These are phyloP conservation scores for Hysterium pulicare DNA, from an alignment of 2,329 filamentous ascomycete genomes.

Conservation along the genomic window DNA sequence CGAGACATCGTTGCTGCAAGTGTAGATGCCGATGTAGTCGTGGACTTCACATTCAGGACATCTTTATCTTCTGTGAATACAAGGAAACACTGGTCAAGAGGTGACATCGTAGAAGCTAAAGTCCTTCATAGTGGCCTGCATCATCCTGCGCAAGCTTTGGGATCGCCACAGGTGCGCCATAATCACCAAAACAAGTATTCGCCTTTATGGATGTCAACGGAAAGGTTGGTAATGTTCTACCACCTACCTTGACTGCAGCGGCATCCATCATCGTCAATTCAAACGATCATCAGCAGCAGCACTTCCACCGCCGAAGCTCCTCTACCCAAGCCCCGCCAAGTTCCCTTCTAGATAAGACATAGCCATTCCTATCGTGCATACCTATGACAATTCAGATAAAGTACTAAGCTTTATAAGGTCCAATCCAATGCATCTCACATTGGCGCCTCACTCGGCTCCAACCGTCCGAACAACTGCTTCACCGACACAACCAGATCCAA, in stretches of 20 bases:
- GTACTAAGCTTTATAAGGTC: conserved; percentile 59
- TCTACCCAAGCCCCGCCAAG: not conserved
- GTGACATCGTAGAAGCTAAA: not conserved
- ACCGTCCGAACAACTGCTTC: conserved; percentile 52
- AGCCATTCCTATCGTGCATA: not conserved
- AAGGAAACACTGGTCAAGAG: conserved; percentile 39
- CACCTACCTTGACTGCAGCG: conserved; percentile 50
- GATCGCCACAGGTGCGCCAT: conserved; percentile 44
- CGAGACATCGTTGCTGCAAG: conserved; percentile 55
- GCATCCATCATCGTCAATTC: not conserved
- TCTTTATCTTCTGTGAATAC: conserved; percentile 53
- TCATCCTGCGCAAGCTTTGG: conserved; percentile 50
- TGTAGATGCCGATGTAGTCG: conserved; percentile 53
- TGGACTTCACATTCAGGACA: conserved; percentile 45
- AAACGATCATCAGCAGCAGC: not conserved
- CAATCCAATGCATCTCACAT: conserved; percentile 56
- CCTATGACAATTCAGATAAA: conserved; percentile 1
- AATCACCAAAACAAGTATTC: conserved; percentile 38
- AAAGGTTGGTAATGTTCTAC: conserved; percentile 48
- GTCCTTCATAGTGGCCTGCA: conserved; percentile 49
- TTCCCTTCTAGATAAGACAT: not conserved
- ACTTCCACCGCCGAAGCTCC: not conserved
- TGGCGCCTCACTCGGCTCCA: conserved; percentile 51
- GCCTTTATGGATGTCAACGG: conserved; percentile 53
- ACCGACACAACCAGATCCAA: conserved; percentile 54